Evolutionary conservation across 768 basidiomycete species (phyloP), one percentile per base, ranked within the genome.

Genomic region (Nidularia pulvinata): DNA sequence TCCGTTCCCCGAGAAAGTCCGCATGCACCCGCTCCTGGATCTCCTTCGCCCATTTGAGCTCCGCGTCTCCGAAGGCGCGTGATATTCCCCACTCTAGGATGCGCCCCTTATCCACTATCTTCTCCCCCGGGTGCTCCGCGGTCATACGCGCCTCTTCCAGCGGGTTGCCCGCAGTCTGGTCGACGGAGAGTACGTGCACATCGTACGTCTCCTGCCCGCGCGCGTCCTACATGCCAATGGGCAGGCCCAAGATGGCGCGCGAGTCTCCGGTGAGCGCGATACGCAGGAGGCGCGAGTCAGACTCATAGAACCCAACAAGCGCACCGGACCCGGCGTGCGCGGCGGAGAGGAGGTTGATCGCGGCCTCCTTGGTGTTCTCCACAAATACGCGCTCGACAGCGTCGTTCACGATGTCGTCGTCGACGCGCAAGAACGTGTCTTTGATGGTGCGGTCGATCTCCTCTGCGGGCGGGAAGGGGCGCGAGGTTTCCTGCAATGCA

Each of bases 181-280:
- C 79, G 1, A 59, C 50, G 6, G 75, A 71, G 25, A 81, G 69
- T 11, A 71, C 64, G 51, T 71, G 74, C 1, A 73, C 70, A 37
- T 75, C 69, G 60, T 75, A 83, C 43, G 75, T 69, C 11, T 56
- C 63, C n/a, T 52, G 54, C 4, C 63, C 69, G 25, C 61, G 48
- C 7, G 46, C 54, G 52, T 60, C 56, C 13, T 55, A 56, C 7
- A 45, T 14, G 19, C 48, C 33, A 6, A 52, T 55, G 1, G 48
- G 49, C 1, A 66, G 66, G 0, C 81, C 81, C 10, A 81, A 67
- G 3, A 83, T 67, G 2, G 81, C 81, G 39, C 79, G 76, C 4
- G 73, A 78, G 56, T 80, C 77, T 0, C 81, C 80, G 0, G 76
- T 75, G 22, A 76, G 59, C 1, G 78, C 75, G 13, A 80, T 64